Evolutionary conservation across 2,329 filamentous ascomycete genomes (phyloP), one percentile per base, ranked within the genome.

Genomic region (Exserohilum turcica): DNA sequence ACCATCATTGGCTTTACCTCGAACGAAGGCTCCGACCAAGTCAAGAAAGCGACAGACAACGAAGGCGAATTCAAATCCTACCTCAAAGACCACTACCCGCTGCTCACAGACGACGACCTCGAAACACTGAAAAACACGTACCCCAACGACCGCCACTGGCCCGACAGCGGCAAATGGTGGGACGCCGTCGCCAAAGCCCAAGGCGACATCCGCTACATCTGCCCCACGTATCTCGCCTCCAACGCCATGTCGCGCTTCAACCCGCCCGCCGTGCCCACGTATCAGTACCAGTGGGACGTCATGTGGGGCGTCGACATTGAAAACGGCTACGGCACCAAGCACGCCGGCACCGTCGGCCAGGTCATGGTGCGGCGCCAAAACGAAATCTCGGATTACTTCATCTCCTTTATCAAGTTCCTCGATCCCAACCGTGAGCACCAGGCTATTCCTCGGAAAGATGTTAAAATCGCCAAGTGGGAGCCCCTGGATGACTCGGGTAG

Each of bases 81-180:
- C 54, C 57, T 72, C 29, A 65, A 67, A 50, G 68, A 72, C 46
- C 69, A 72, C 54, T 72, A 80, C 31, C 76, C 84, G 4, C 70
- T 83, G 0, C 76, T 84, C 2, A 75, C 82, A 3, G 81, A 83
- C 63, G 80, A 81, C 51, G 80, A 79, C 36, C 77, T 81, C 24
- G 51, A 59, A 27, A 54, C 61, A 2, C 61, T 72, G 16, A 62
- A 48, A 2, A 54, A 60, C 2, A 67, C 60, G 8, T 72, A 70
- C 40, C 68, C 68, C n/a, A 72, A 72, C 44, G 69, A 72, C 43
- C 57, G 60, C 27, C 68, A 72, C 51, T 71, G 68, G 68, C 69
- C 68, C 15, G 69, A 72, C 55, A 67, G 63, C 8, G 69, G 69
- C 36, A 32, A 42, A 3, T 72, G 60, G 52, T 72, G 69, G 69